Percentiles rank a stretch among this genome's conserved stretches.
These are phyloP conservation scores for Hericium erinaceus DNA, from an alignment of 768 basidiomycete species.

Conservation along the genomic window DNA sequence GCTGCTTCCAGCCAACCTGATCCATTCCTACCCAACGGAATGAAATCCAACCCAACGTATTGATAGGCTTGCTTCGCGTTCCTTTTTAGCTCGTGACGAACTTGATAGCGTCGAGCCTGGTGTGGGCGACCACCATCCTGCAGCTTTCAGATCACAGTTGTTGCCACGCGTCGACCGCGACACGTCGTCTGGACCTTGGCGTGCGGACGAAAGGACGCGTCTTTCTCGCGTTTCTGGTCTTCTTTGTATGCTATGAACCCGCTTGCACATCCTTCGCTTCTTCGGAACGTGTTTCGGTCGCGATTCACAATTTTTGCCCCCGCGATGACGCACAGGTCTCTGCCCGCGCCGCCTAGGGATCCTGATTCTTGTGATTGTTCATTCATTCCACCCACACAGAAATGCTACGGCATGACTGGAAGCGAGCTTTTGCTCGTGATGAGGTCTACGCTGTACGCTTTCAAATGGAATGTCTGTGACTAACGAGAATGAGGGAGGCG, in stretches of 20 bases:
- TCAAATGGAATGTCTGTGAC: background rate
- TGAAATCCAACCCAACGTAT: background rate
- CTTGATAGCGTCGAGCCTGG: background rate
- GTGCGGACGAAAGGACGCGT: background rate
- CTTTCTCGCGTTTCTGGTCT: too few relatives aligned
- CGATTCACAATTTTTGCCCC: background rate
- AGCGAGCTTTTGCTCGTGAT: background rate
- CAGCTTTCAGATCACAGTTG: background rate
- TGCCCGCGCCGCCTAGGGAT: background rate
- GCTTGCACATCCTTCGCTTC: background rate
- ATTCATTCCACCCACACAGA: slow-evolving; percentile 1
- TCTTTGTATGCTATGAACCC: background rate
- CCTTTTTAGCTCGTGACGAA: background rate
- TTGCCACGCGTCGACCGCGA: background rate
- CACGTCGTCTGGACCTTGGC: background rate
- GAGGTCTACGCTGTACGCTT: background rate
- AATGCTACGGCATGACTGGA: background rate
- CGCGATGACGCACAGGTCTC: background rate
- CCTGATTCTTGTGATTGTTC: background rate
- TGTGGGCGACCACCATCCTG: background rate
- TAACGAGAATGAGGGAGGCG: background rate
- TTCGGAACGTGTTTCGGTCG: background rate
- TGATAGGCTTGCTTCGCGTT: background rate
- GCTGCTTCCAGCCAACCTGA: background rate
- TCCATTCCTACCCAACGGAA: background rate